These are phyloP conservation scores for Eustoma russellianum DNA, from an alignment of 257 asterid species.

Conservation along the genomic window DNA sequence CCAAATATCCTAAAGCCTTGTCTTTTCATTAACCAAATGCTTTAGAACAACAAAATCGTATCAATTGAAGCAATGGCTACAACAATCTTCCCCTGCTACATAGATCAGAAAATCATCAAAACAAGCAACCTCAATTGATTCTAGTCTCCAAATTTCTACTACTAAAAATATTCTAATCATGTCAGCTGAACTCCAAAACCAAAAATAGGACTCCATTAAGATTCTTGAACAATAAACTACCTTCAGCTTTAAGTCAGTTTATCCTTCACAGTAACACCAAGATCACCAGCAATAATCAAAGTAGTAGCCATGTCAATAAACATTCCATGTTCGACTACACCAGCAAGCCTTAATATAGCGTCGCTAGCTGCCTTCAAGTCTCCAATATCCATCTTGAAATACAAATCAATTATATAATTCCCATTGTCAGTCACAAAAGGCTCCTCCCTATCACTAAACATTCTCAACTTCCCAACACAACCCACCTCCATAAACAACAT, in stretches of 20 bases:
- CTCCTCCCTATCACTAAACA: background rate
- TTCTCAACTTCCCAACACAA: conserved; percentile 24
- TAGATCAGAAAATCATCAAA: too few species aligned
- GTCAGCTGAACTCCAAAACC: too few species aligned
- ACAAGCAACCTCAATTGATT: too few species aligned
- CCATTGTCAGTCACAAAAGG: conserved; percentile 30
- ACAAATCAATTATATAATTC: conserved; percentile 28
- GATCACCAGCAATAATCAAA: conserved; percentile 31
- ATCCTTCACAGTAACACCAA: conserved; percentile 20
- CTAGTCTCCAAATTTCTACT: too few species aligned
- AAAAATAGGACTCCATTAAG: too few species aligned
- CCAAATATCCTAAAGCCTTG: too few species aligned
- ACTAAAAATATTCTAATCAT: too few species aligned
- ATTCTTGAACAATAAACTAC: background rate
- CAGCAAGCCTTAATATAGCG: conserved; percentile 35
- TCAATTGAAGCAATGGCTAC: too few species aligned
- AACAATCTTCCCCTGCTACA: too few species aligned
- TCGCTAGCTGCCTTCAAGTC: conserved; percentile 27
- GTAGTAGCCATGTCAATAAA: conserved; percentile 36
- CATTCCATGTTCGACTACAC: conserved; percentile 39
- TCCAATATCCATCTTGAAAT: conserved; percentile 23
- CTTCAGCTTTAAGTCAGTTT: conserved; percentile 13
- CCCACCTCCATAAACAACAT: conserved; percentile 33
- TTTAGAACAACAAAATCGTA: too few species aligned
- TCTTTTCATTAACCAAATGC: too few species aligned